Percentiles rank a stretch among this genome's conserved stretches.
These are phyloP conservation scores for Aspergillus oerlinghausenensis DNA, from an alignment of 2,329 filamentous ascomycete genomes.

Conservation along the genomic window DNA sequence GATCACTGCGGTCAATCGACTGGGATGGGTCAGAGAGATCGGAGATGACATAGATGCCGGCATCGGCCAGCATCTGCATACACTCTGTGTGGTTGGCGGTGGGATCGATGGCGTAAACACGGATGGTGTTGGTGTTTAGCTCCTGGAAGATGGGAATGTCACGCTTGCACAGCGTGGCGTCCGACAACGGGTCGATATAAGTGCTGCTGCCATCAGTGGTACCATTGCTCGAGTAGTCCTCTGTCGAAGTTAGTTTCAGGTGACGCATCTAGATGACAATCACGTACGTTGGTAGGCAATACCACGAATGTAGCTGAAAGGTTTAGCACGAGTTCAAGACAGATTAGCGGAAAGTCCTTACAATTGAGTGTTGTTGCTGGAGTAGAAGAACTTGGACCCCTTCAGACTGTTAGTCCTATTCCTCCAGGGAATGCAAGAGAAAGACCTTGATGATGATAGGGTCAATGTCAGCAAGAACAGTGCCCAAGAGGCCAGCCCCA, in stretches of 20 bases:
- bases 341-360: neutral
- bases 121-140: slow-evolving; percentile 83
- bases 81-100: slow-evolving; percentile 69
- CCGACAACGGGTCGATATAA: slow-evolving; percentile 78
- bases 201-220: slow-evolving; percentile 44
- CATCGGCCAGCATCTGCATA: slow-evolving; percentile 74
- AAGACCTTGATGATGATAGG: slow-evolving; percentile 53
- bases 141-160: slow-evolving; percentile 75
- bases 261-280: no score
- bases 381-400: slow-evolving; percentile 82
- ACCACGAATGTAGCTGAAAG: slow-evolving; percentile 66
- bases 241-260: neutral
- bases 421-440: neutral
- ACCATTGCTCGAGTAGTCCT: slow-evolving; percentile 51
- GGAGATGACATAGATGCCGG: slow-evolving; percentile 89
- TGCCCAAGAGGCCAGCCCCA: slow-evolving; percentile 6
- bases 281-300: slow-evolving; percentile 72
- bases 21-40: slow-evolving; percentile 74
- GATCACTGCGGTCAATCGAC: slow-evolving; percentile 78
- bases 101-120: slow-evolving; percentile 87
- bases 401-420: neutral
- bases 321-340: neutral
- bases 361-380: slow-evolving; percentile 69
- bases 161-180: slow-evolving; percentile 65
- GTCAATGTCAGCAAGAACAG: slow-evolving; percentile 42